Percentiles rank a stretch among this genome's conserved stretches.
Conservation (phyloP, 2,329 filamentous ascomycete genomes). For the Hyphodiscus sp. region DNA sequence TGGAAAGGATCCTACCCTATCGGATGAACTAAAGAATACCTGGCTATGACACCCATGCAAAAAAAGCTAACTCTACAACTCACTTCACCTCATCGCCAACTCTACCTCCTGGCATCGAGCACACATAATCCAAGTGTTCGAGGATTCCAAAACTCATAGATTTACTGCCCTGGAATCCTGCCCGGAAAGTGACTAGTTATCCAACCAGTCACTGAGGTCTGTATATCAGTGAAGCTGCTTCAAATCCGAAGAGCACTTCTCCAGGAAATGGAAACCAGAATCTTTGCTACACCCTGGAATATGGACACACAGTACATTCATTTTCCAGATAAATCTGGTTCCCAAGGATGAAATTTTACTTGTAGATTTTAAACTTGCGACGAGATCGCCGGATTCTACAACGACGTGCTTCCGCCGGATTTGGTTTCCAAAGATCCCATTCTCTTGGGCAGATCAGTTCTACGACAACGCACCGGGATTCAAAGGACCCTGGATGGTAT, state of each 20-base stretch:
- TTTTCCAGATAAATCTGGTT: slow-evolving; percentile 94
- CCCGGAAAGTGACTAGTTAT: slow-evolving; percentile 92
- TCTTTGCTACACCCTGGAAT: no score
- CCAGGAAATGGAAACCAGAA: slow-evolving; percentile 92
- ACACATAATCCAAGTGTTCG: slow-evolving; percentile 88
- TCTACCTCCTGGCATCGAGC: slow-evolving; percentile 85
- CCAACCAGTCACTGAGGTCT: slow-evolving; percentile 87
- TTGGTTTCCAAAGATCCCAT: no score
- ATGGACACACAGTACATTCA: no score
- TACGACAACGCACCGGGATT: slow-evolving; percentile 75
- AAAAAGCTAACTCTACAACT: no score
- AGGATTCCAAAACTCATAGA: slow-evolving; percentile 90
- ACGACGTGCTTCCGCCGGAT: no score
- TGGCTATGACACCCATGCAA: no score
- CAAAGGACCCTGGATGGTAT: slow-evolving; percentile 87
- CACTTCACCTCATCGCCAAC: no score
- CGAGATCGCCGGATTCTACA: no score
- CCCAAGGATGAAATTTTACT: slow-evolving; percentile 89
- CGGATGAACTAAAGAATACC: no score
- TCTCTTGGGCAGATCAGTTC: no score
- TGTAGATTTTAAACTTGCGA: slow-evolving; percentile 94
- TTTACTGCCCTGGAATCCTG: slow-evolving; percentile 95
- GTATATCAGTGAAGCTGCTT: slow-evolving; percentile 85
- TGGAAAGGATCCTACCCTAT: no score
- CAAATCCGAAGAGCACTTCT: slow-evolving; percentile 84